Evolutionary conservation across 2,329 filamentous ascomycete species (phyloP).

Genomic region (Talaromyces sp.): DNA sequence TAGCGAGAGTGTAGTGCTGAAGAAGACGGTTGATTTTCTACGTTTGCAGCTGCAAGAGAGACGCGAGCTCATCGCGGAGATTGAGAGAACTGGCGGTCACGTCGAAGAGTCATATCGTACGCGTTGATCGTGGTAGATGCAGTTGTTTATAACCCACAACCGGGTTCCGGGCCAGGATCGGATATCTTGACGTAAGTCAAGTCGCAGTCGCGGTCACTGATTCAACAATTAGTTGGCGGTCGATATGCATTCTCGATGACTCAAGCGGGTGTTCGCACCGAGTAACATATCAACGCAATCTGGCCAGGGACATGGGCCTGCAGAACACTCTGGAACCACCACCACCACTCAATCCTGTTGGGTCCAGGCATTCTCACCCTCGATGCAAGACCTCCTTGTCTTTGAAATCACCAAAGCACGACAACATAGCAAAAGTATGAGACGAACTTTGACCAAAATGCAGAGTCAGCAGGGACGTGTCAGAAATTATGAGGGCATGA

Average conservation of each 20-base stretch:
- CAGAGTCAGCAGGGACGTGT: background rate
- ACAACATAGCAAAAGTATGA: background rate
- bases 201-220: background rate
- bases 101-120: slow-evolving; percentile 45
- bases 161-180: background rate
- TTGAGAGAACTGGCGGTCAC: slow-evolving; percentile 58
- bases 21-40: slow-evolving; percentile 66
- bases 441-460: background rate
- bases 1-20: slow-evolving; percentile 80
- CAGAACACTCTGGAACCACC: background rate
- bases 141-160: background rate
- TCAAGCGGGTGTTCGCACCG: background rate
- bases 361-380: background rate
- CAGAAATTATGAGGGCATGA: background rate
- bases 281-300: background rate
- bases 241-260: background rate
- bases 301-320: background rate
- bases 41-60: slow-evolving; percentile 59
- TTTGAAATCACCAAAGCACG: background rate
- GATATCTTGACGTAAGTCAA: background rate
- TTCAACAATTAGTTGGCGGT: no score
- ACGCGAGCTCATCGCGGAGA: slow-evolving; percentile 54
- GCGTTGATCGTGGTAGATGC: slow-evolving; percentile 19
- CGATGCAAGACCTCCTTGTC: background rate
- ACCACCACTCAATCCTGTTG: background rate